Conservation (phyloP, 495 filamentous ascomycete species). For the Talaromyces adpressus region DNA sequence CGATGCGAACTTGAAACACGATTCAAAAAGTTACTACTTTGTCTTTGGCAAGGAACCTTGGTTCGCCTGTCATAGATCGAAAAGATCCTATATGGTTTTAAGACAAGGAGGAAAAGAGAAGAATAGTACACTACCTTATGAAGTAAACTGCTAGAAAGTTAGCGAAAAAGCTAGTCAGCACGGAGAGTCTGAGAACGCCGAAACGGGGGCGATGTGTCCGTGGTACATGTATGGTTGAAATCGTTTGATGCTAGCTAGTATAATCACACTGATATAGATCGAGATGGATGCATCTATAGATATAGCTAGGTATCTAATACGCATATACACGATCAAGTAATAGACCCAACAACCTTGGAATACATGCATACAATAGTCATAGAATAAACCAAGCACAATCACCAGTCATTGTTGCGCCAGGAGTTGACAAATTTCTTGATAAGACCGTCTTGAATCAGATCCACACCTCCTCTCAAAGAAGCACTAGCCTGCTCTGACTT, state of each 20-base stretch:
- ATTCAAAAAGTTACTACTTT: not conserved
- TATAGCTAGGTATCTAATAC: too few relatives aligned
- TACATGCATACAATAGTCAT: not conserved
- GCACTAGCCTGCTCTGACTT: not conserved
- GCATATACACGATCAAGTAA: not conserved
- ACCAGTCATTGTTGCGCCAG: not conserved
- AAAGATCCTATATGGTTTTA: not conserved
- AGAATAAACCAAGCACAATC: not conserved
- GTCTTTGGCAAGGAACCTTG: not conserved
- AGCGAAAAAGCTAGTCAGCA: too few relatives aligned
- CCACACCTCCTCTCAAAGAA: not conserved
- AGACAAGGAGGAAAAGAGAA: not conserved
- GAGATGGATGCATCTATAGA: too few relatives aligned
- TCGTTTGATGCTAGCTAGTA: too few relatives aligned
- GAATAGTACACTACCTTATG: not conserved
- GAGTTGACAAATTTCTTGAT: not conserved
- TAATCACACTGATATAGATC: too few relatives aligned
- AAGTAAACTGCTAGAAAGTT: not conserved
- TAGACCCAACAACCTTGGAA: not conserved
- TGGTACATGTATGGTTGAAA: too few relatives aligned
- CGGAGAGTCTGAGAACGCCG: too few relatives aligned
- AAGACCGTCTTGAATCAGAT: not conserved
- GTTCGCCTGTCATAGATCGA: not conserved
- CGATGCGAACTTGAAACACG: not conserved
- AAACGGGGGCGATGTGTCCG: too few relatives aligned